Conservation (phyloP, 208 protist genomes). For the Kentomonas sorsogonicus region DNA sequence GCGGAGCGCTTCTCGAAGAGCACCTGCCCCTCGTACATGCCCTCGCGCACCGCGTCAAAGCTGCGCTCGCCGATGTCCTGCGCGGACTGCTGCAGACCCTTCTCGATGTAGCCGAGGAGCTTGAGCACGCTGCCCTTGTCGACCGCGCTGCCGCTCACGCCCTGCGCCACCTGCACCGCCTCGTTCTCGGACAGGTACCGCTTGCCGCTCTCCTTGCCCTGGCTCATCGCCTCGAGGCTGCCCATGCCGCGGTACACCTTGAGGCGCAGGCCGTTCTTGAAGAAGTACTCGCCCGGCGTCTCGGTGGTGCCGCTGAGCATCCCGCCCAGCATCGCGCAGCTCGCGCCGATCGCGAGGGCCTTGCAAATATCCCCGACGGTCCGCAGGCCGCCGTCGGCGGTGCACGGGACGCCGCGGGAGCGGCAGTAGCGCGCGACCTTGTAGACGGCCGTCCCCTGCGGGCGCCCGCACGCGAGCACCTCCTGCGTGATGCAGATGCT, state of each 20-base stretch:
- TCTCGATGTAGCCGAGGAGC: slow-evolving; percentile 86
- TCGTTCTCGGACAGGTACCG: slow-evolving; percentile 89
- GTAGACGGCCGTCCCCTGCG: slow-evolving; percentile 95
- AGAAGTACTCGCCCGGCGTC: slow-evolving; percentile 93
- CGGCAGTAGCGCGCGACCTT: slow-evolving; percentile 86
- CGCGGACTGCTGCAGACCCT: slow-evolving; percentile 90
- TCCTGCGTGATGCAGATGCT: slow-evolving; percentile 98
- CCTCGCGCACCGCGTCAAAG: slow-evolving; percentile 73
- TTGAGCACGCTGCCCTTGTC: slow-evolving; percentile 89
- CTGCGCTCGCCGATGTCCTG: slow-evolving; percentile 91
- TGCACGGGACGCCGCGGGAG: slow-evolving; percentile 89
- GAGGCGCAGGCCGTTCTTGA: slow-evolving; percentile 84
- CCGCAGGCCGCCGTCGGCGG: slow-evolving; percentile 92
- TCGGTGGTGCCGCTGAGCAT: slow-evolving; percentile 91
- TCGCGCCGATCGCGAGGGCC: slow-evolving; percentile 91
- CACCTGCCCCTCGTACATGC: slow-evolving; percentile 88
- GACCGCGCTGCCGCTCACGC: slow-evolving; percentile 85
- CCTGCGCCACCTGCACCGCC: slow-evolving; percentile 89
- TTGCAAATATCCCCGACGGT: slow-evolving; percentile 95
- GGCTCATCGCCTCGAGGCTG: slow-evolving; percentile 92
- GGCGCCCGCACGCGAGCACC: slow-evolving; percentile 91
- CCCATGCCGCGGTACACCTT: slow-evolving; percentile 97
- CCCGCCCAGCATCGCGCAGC: slow-evolving; percentile 82
- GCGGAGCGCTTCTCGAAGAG: slow-evolving; percentile 88
- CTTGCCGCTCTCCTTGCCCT: slow-evolving; percentile 86